Percentiles rank a stretch among this genome's conserved stretches.
Conservation (phyloP, 164 flowering plant species). For the Liquidambar formosana region DNA sequence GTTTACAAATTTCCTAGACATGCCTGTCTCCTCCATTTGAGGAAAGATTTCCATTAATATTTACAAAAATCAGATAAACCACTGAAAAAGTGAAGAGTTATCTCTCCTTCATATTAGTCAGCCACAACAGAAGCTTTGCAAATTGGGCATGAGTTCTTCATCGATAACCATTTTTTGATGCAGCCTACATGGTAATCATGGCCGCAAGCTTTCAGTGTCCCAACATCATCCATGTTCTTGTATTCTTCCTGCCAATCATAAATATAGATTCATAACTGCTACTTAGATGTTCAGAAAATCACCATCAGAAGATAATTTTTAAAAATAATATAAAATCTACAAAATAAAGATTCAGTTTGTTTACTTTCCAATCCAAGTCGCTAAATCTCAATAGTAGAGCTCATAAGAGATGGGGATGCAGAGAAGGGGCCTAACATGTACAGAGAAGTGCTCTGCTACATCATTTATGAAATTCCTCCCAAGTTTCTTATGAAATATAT, state of each 20-base stretch:
- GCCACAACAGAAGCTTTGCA: constrained; percentile 59
- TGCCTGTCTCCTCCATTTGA: constrained; percentile 1
- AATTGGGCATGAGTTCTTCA: constrained; percentile 70
- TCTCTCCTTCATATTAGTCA: constrained; percentile 26
- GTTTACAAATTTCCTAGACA: constrained; percentile 1
- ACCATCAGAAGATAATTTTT: not conserved
- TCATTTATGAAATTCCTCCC: no score
- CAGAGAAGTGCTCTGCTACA: no score
- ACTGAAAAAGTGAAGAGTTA: not conserved
- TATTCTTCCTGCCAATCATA: constrained; percentile 58
- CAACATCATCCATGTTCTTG: constrained; percentile 47
- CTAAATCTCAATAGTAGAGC: no score
- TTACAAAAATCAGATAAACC: constrained; percentile 3
- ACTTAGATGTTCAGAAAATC: not conserved
- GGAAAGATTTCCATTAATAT: constrained; percentile 7
- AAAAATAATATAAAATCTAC: not conserved
- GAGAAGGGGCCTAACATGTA: no score
- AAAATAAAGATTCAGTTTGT: not conserved
- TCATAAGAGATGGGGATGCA: no score
- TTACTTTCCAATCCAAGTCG: not conserved
- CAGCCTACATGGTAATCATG: constrained; percentile 60
- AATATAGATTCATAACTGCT: not conserved
- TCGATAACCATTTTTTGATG: constrained; percentile 61
- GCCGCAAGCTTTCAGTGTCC: constrained; percentile 41
- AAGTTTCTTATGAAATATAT: no score